A percentile compares a stretch with the other conserved stretches of the same genome.
Conservation (phyloP, 2,329 filamentous ascomycete genomes). For the Pseudogymnoascus destructans region DNA sequence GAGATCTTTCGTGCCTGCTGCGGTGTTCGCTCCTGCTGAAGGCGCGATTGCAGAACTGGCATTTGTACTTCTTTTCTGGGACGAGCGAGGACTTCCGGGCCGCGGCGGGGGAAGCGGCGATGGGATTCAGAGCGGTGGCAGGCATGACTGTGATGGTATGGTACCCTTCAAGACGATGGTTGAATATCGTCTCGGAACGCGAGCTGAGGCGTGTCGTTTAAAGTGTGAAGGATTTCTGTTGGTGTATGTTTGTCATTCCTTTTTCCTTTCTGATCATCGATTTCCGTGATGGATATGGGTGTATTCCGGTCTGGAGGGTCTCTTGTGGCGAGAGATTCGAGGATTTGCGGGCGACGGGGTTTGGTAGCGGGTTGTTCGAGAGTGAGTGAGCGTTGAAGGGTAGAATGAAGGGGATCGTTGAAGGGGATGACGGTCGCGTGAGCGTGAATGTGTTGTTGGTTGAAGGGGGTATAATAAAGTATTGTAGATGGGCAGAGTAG, state of each 20-base stretch:
- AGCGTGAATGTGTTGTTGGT: slow-evolving; percentile 18
- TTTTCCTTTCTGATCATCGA: slow-evolving; percentile 43
- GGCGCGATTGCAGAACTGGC: slow-evolving; percentile 94
- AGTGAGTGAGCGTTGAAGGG: too few species aligned
- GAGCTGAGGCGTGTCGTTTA: slow-evolving; percentile 46
- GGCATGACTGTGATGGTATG: slow-evolving; percentile 44
- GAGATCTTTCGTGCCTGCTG: slow-evolving; percentile 91
- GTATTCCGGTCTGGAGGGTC: slow-evolving; percentile 28
- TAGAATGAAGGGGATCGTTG: too few species aligned
- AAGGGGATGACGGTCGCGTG: background rate
- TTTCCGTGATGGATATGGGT: slow-evolving; percentile 28
- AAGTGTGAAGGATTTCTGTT: slow-evolving; percentile 48
- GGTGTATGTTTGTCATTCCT: slow-evolving; percentile 40
- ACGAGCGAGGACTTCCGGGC: slow-evolving; percentile 63
- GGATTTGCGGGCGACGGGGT: slow-evolving; percentile 11
- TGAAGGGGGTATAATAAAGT: slow-evolving; percentile 21
- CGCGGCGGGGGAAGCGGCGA: slow-evolving; percentile 52
- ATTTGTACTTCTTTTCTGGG: slow-evolving; percentile 98
- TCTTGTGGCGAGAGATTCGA: slow-evolving; percentile 13
- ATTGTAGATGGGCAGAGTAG: slow-evolving; percentile 18
- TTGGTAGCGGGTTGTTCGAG: slow-evolving; percentile 14
- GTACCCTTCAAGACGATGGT: slow-evolving; percentile 23
- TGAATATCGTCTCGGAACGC: slow-evolving; percentile 27
- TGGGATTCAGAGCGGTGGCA: slow-evolving; percentile 54
- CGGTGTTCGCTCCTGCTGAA: slow-evolving; percentile 97